Conservation (phyloP, 208 protist genomes). For the Trypanosoma boissoni region DNA sequence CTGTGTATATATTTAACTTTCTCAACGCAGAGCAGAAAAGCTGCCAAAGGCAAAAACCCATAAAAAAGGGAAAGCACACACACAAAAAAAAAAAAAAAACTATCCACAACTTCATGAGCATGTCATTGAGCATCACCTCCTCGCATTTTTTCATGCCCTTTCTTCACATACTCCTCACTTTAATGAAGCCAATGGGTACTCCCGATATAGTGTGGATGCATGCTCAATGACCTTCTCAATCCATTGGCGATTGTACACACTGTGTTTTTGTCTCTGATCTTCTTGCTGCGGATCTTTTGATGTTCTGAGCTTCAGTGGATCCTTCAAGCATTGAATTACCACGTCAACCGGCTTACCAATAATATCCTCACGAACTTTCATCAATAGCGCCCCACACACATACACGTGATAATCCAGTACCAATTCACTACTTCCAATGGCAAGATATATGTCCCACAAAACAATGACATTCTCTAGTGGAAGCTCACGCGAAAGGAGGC, state of each 20-base stretch:
- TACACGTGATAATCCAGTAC: constrained; percentile 80
- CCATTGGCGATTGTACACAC: constrained; percentile 31
- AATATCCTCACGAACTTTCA: constrained; percentile 28
- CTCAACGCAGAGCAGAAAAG: background rate
- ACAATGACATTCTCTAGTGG: constrained; percentile 66
- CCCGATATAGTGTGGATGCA: constrained; percentile 52
- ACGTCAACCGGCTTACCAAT: constrained; percentile 30
- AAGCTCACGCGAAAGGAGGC: constrained; percentile 88
- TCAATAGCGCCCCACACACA: constrained; percentile 81
- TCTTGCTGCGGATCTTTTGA: constrained; percentile 20
- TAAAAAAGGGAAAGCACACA: constrained; percentile 7
- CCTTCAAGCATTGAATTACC: constrained; percentile 33
- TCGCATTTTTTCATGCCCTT: background rate
- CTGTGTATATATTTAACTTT: background rate
- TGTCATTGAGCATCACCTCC: no score
- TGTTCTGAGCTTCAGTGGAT: constrained; percentile 20
- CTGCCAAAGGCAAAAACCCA: background rate
- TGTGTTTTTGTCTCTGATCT: background rate
- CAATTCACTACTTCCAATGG: constrained; percentile 42
- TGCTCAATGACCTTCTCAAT: constrained; percentile 55
- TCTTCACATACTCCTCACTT: background rate
- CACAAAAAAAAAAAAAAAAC: constrained; percentile 4
- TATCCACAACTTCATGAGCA: no score
- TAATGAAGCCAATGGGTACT: constrained; percentile 15
- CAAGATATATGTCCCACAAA: constrained; percentile 91